phyloP scores from a whole-genome alignment of 2,329 filamentous ascomycete genomes.

The Trichoderma polysporum region DNA sequence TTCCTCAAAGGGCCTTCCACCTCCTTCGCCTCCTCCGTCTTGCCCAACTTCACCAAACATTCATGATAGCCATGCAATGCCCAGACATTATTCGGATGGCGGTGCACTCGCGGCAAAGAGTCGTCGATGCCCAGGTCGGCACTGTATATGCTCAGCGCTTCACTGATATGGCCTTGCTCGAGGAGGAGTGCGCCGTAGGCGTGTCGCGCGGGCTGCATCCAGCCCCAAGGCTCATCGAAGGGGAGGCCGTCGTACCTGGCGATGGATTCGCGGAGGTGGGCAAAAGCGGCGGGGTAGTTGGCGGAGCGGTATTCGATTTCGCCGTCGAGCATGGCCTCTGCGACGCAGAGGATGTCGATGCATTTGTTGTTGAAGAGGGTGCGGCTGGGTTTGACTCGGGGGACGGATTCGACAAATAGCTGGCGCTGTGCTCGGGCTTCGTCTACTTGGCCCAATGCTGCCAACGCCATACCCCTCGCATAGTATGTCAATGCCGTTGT shows the following conservation, averaged over 20 bases:
- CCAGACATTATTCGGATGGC: conserved; percentile 75
- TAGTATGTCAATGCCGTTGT: conserved; percentile 70
- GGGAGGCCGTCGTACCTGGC: conserved; percentile 61
- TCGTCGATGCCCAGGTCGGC: conserved; percentile 61
- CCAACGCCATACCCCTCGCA: conserved; percentile 64
- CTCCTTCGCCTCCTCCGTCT: conserved; percentile 39
- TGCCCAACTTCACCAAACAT: conserved; percentile 56
- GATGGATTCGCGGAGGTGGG: conserved; percentile 57
- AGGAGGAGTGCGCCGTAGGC: conserved; percentile 68
- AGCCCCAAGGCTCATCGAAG: conserved; percentile 75
- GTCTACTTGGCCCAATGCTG: conserved; percentile 54
- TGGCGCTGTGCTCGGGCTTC: conserved; percentile 54
- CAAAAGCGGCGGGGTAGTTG: conserved; percentile 59
- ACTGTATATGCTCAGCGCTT: conserved; percentile 57
- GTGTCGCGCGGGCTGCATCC: conserved; percentile 74
- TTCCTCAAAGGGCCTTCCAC: conserved; percentile 46
- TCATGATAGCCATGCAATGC: conserved; percentile 71
- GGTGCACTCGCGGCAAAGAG: conserved; percentile 61
- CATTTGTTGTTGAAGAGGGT: conserved; percentile 48
- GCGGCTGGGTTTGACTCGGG: conserved; percentile 56
- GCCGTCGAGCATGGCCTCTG: conserved; percentile 67
- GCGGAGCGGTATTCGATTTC: conserved; percentile 69
- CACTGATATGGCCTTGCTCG: conserved; percentile 60
- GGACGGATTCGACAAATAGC: conserved; percentile 52
- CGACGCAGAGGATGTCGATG: conserved; percentile 60